phyloP scores from a whole-genome alignment of 257 asterid species.

The Capsicum rhomboideum region DNA sequence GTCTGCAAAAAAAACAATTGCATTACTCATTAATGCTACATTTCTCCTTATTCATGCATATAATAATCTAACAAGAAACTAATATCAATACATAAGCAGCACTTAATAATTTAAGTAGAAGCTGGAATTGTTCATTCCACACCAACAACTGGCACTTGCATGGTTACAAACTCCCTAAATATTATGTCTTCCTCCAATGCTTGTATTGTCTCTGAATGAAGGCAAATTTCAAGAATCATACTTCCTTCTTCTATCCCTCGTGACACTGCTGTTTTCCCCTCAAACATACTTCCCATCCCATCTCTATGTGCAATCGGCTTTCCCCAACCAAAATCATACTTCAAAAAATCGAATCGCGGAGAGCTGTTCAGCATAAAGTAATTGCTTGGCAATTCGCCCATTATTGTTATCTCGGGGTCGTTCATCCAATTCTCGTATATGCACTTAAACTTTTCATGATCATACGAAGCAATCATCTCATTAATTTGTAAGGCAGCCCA shows the following conservation, averaged over 20 bases:
- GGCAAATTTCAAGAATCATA: slow-evolving; percentile 26
- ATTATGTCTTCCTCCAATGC: slow-evolving; percentile 27
- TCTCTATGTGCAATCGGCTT: slow-evolving; percentile 36
- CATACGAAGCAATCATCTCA: slow-evolving; percentile 12
- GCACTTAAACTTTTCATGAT: not conserved
- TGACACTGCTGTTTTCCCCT: not conserved
- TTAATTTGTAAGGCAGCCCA: slow-evolving; percentile 19
- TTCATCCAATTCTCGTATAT: not conserved
- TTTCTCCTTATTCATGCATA: too few relatives aligned
- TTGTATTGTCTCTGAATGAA: not conserved
- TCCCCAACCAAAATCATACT: slow-evolving; percentile 56
- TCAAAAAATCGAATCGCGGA: slow-evolving; percentile 38
- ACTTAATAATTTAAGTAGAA: too few relatives aligned
- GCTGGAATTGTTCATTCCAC: not conserved
- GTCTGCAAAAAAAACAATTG: too few relatives aligned
- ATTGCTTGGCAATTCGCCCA: slow-evolving; percentile 1
- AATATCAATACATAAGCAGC: too few relatives aligned
- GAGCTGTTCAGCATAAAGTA: slow-evolving; percentile 20
- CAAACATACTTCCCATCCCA: slow-evolving; percentile 26
- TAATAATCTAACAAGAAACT: too few relatives aligned
- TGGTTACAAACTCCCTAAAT: slow-evolving; percentile 23
- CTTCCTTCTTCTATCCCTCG: not conserved
- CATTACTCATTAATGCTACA: too few relatives aligned
- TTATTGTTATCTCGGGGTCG: not conserved
- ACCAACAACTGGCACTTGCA: not conserved